Evolutionary conservation across 768 basidiomycete genomes (phyloP), one percentile per base, ranked within the genome.

Genomic region (Candolleomyces aberdarensis): DNA sequence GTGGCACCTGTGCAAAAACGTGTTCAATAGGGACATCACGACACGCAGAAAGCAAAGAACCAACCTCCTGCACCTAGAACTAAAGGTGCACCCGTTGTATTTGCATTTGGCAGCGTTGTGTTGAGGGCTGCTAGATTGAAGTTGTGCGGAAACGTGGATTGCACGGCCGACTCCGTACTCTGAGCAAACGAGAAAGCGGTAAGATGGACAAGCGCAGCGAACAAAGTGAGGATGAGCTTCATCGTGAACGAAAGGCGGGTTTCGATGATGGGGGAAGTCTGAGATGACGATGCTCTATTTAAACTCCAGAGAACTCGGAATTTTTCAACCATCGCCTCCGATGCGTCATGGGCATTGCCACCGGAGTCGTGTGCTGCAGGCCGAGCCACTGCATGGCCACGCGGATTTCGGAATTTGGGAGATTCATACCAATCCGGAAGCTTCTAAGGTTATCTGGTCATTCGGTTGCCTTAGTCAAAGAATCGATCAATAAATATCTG

Each of bases 111-210:
- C 9, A 68, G 61, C 1, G 78, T 76, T 15, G 70, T 65, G 65
- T 82, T 81, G 56, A 67, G 65, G 10, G 81, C 82, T 41, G 77
- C 72, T 39, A 84, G 74, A 6, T 76, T 80, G 68, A 83, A 80
- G 62, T 76, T 76, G 62, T 67, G 71, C 11, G 72, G 64, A n/a
- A 76, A 63, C 14, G 32, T 43, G 36, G 14, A 17, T 17, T 51
- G 26, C 20, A 22, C 26, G 17, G 14, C 19, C 4, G 44, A 5
- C 15, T 46, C 44, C 14, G 14, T 15, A 46, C 10, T 46, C 17
- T 46, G 44, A 46, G 19, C 44, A 20, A 7, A 9, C 15, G 44
- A 17, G 10, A 46, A 46, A 20, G 44, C 44, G 6, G 44, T 20
- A 20, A 46, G 44, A 17, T 46, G 44, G 13, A 17, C 17, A 7